Conservation (phyloP, 2,329 filamentous ascomycete species). For the Aspergillus sp. region DNA sequence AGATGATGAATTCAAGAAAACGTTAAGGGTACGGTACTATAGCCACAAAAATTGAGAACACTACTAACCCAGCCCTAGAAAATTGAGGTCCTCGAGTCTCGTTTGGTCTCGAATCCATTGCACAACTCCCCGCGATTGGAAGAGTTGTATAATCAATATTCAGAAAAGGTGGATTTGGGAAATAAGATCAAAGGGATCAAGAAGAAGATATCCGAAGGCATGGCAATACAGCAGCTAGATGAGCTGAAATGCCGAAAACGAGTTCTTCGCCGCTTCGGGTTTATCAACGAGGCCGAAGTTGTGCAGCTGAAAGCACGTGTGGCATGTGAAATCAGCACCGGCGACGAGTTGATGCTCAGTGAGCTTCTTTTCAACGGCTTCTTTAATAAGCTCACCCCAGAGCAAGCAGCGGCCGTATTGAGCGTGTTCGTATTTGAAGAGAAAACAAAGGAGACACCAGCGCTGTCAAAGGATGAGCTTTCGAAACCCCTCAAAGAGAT, state of each 20-base stretch:
- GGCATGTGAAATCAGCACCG: constrained; percentile 95
- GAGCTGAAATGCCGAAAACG: constrained; percentile 96
- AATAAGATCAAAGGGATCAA: constrained; percentile 85
- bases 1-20: constrained; percentile 89
- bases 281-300: constrained; percentile 93
- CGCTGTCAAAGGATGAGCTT: constrained; percentile 73
- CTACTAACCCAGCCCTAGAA: constrained; percentile 57
- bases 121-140: constrained; percentile 85
- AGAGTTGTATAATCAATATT: constrained; percentile 84
- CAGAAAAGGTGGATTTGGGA: constrained; percentile 70
- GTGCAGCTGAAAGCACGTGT: constrained; percentile 96
- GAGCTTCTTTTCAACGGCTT: constrained; percentile 96
- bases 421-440: constrained; percentile 98
- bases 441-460: constrained; percentile 73
- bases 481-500: constrained; percentile 84
- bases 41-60: neutral
- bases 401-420: constrained; percentile 80
- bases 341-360: constrained; percentile 88
- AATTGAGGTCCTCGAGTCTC: constrained; percentile 94
- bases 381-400: constrained; percentile 92
- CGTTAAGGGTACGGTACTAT: constrained; percentile 60
- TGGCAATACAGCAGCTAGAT: constrained; percentile 89
- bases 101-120: constrained; percentile 82
- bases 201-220: constrained; percentile 79
- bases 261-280: constrained; percentile 87